phyloP scores from a whole-genome alignment of 225 moss, liverwort and hornwort species.

The Bryum argenteum region DNA sequence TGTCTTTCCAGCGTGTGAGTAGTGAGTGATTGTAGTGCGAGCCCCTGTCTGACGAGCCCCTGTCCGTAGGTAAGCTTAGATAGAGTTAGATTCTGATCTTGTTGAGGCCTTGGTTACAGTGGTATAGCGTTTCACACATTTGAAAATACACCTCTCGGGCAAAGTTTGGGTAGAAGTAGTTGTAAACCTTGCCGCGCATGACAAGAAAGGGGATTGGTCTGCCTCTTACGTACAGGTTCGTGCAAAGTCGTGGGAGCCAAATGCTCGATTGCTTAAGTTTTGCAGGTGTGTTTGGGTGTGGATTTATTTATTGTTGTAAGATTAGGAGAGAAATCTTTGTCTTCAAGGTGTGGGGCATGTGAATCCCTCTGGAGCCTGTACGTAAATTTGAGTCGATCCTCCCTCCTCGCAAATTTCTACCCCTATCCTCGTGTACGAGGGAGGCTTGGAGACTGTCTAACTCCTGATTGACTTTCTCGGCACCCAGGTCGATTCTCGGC shows the following conservation, averaged over 20 bases:
- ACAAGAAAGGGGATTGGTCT: constrained; percentile 92
- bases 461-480: too few species aligned
- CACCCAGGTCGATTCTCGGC: too few species aligned
- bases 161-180: constrained; percentile 43
- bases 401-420: too few species aligned
- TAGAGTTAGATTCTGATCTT: constrained; percentile 27
- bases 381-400: too few species aligned
- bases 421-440: too few species aligned
- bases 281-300: constrained; percentile 96
- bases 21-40: too few species aligned
- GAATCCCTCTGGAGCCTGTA: constrained; percentile 48
- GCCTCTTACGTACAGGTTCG: constrained; percentile 91
- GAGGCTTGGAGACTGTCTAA: too few species aligned
- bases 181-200: constrained; percentile 71
- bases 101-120: constrained; percentile 29
- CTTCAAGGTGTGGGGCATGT: constrained; percentile 63
- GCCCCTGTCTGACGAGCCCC: too few species aligned
- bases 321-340: constrained; percentile 61
- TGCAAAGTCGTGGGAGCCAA: constrained; percentile 95
- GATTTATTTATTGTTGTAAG: constrained; percentile 69
- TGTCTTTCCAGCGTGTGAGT: too few species aligned
- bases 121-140: constrained; percentile 24
- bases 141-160: constrained; percentile 33
- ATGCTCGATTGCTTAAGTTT: constrained; percentile 94
- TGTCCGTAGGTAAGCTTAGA: constrained; percentile 21